These are phyloP conservation scores for Miamiensis avidus DNA, from an alignment of 169 alveolate genomes.

Conservation along the genomic window DNA sequence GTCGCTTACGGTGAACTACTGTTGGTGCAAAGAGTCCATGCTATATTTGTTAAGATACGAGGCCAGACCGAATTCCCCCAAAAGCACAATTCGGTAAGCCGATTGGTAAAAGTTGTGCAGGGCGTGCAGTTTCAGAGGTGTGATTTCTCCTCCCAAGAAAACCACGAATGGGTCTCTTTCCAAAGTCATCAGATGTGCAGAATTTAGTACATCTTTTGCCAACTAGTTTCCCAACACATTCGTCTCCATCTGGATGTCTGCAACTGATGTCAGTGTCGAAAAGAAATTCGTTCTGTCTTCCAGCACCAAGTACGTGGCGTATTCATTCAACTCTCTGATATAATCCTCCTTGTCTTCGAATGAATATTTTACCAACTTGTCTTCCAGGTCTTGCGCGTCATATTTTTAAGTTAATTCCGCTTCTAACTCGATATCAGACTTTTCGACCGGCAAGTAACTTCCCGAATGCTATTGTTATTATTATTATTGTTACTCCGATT, in stretches of 20 bases:
- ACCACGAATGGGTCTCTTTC: slow-evolving; percentile 1
- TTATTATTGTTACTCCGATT: too few species aligned
- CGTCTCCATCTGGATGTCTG: neutral
- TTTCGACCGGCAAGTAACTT: too few species aligned
- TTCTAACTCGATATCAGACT: too few species aligned
- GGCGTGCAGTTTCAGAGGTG: slow-evolving; percentile 9
- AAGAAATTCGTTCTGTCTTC: slow-evolving; percentile 21
- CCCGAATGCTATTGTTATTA: too few species aligned
- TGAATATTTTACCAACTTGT: slow-evolving; percentile 4
- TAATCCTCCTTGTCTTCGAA: neutral
- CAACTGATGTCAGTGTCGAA: slow-evolving; percentile 1
- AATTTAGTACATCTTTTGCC: neutral
- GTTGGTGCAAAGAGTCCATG: neutral
- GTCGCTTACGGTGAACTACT: neutral
- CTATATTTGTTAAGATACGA: neutral
- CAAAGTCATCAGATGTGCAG: slow-evolving; percentile 4
- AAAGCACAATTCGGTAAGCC: neutral
- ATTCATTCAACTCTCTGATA: neutral
- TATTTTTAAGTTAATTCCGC: neutral
- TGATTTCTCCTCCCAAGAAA: slow-evolving; percentile 6
- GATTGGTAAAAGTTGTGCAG: neutral
- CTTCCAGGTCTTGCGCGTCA: neutral
- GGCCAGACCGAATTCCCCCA: slow-evolving; percentile 9
- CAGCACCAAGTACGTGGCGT: neutral
- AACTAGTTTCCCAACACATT: slow-evolving; percentile 2